Evolutionary conservation across 129 eudicot species (phyloP).

Genomic region (Saussurea involucrata): DNA sequence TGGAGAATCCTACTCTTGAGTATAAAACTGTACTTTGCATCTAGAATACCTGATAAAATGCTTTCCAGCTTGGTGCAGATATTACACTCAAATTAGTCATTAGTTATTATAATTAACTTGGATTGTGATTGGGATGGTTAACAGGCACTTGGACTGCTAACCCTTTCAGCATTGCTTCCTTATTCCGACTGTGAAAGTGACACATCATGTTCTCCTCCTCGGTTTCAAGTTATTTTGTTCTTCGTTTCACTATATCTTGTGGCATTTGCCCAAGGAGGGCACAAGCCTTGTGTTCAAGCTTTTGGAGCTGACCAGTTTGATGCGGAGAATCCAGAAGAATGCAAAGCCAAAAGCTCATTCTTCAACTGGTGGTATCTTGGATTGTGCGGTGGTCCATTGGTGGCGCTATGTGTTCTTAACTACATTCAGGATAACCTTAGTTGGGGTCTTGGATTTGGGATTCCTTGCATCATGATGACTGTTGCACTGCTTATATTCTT

Average conservation of each 20-base stretch:
- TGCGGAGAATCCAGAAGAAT: slow-evolving; percentile 43
- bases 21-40: not conserved
- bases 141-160: slow-evolving; percentile 42
- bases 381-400: slow-evolving; percentile 38
- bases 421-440: slow-evolving; percentile 63
- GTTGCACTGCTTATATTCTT: slow-evolving; percentile 45
- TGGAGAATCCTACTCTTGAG: not conserved
- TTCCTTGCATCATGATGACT: slow-evolving; percentile 50
- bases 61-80: not conserved
- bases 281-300: slow-evolving; percentile 62
- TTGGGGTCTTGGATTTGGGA: slow-evolving; percentile 74
- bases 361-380: slow-evolving; percentile 80
- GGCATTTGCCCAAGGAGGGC: slow-evolving; percentile 60
- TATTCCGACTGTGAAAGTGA: slow-evolving; percentile 21
- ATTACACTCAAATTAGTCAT: too few species aligned
- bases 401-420: slow-evolving; percentile 31
- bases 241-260: slow-evolving; percentile 54
- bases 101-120: slow-evolving; percentile 2
- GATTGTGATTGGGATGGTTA: slow-evolving; percentile 14
- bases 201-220: slow-evolving; percentile 29
- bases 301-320: slow-evolving; percentile 89
- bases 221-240: slow-evolving; percentile 32
- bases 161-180: slow-evolving; percentile 36
- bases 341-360: slow-evolving; percentile 57
- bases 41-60: not conserved